These are phyloP conservation scores for Salix purpurea DNA, from an alignment of 345 rosid genomes.

Conservation along the genomic window DNA sequence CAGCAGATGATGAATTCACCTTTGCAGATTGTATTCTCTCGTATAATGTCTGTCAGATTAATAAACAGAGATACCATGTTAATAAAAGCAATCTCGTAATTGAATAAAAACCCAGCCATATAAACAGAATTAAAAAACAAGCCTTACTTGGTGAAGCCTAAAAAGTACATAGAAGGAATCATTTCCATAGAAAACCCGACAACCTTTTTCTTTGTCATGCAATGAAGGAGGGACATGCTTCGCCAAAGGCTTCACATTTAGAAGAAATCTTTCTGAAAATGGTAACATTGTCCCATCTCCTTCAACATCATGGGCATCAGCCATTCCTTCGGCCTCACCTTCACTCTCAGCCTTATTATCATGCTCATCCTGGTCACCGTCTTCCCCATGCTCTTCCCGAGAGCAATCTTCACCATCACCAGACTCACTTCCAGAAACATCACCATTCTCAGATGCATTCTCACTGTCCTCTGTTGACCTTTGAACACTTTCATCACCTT, in stretches of 20 bases:
- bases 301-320: slow-evolving; percentile 69
- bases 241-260: slow-evolving; percentile 74
- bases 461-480: slow-evolving; percentile 86
- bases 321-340: slow-evolving; percentile 90
- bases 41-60: slow-evolving; percentile 58
- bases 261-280: slow-evolving; percentile 63
- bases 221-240: slow-evolving; percentile 60
- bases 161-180: slow-evolving; percentile 89
- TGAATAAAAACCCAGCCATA: slow-evolving; percentile 1
- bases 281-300: slow-evolving; percentile 61
- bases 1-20: slow-evolving; percentile 78
- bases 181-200: slow-evolving; percentile 82
- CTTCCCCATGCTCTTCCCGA: slow-evolving; percentile 78
- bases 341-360: slow-evolving; percentile 84
- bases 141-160: slow-evolving; percentile 92
- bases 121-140: background rate
- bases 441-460: slow-evolving; percentile 84
- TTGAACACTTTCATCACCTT: slow-evolving; percentile 79
- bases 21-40: slow-evolving; percentile 91
- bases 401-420: slow-evolving; percentile 81
- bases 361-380: slow-evolving; percentile 56
- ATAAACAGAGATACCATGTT: background rate
- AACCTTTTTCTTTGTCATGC: slow-evolving; percentile 43
- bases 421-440: slow-evolving; percentile 83
- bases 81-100: slow-evolving; percentile 5